These are phyloP conservation scores for Lodderomyces oxycetoniae DNA, from an alignment of 1,139 yeast species.

Conservation along the genomic window DNA sequence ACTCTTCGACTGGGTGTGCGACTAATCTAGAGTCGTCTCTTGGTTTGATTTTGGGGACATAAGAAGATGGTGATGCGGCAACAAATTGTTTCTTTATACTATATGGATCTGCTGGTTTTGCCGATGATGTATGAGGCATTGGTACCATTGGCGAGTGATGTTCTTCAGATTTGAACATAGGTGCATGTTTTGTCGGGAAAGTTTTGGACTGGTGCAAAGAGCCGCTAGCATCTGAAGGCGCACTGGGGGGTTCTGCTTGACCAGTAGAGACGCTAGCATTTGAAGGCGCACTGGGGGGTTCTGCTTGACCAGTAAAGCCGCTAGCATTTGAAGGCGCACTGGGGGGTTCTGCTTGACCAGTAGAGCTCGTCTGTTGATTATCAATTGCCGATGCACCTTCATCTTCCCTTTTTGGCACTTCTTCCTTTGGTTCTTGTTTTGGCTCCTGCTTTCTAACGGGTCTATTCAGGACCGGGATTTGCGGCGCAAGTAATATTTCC, in stretches of 20 bases:
- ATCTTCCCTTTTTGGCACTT: constrained; percentile 2
- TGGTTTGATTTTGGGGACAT: constrained; percentile 42
- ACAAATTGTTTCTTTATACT: constrained; percentile 41
- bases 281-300: constrained; percentile 6
- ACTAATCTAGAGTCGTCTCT: constrained; percentile 35
- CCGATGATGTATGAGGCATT: constrained; percentile 26
- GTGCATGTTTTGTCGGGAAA: constrained; percentile 2
- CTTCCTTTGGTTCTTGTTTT: background rate
- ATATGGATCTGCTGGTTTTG: constrained; percentile 37
- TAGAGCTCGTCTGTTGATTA: too few relatives aligned
- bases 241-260: background rate
- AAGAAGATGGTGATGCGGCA: constrained; percentile 40
- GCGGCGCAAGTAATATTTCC: constrained; percentile 25
- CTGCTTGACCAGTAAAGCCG: background rate
- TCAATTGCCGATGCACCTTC: too few relatives aligned
- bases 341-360: background rate
- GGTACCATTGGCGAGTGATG: constrained; percentile 10
- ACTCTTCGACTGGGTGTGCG: constrained; percentile 27
- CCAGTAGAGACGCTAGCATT: constrained; percentile 2
- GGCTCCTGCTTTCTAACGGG: constrained; percentile 10
- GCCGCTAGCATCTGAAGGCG: background rate
- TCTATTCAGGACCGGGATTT: constrained; percentile 13
- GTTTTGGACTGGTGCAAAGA: too few relatives aligned
- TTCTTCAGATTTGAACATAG: background rate
- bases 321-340: background rate